Base-by-base conservation (phyloP, 2,329 filamentous ascomycete species). In the Calonectria crousiana region DNA sequence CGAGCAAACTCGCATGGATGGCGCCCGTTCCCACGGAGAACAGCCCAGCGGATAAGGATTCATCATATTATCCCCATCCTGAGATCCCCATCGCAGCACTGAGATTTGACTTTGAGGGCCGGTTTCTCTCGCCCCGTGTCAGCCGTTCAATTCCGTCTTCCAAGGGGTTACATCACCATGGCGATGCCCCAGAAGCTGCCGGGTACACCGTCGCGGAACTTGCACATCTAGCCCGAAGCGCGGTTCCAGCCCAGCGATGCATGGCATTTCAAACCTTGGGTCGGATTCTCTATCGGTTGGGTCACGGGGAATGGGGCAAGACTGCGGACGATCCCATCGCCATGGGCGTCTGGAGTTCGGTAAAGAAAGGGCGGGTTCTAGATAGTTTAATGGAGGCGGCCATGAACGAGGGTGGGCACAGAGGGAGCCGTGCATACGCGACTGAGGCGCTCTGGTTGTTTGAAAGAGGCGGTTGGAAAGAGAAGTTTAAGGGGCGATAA, bases 131-230 rank as follows among this genome's bases (percentile, higher is more conserved):
- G 0, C 97, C 97, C 0, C 89, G 92, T 64, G 90, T 92, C 41
- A 92, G 95, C 32, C 90, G 95, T 70, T 88, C 90, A 2, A 92
- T 98, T 32, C 94, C 96, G 6, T 91, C 92, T 1, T 93, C 92
- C 16, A 91, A 93, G 74, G 97, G 97, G 0, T 89, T 99, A 18
- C 97, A 99, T 84, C 96, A 99, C 84, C 97, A 99, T 83, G 95
- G 94, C 76, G 92, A 96, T 73, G 96, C 96, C 1, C 97, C 97
- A 20, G 95, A 98, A 84, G 95, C 96, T 1, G 97, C 97, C 0
- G 97, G 97, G 0, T 99, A 99, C 85, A 98, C 97, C 0, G 91
- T 99, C 36, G 92, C 92, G 0, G 97, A 99, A 84, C 88, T 99
- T 1, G 93, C 95, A 1, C 91, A 93, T 38, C 89, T 98, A 2